Base-by-base conservation (phyloP, 345 rosid genomes). In the Schrenkiella parvula region DNA sequence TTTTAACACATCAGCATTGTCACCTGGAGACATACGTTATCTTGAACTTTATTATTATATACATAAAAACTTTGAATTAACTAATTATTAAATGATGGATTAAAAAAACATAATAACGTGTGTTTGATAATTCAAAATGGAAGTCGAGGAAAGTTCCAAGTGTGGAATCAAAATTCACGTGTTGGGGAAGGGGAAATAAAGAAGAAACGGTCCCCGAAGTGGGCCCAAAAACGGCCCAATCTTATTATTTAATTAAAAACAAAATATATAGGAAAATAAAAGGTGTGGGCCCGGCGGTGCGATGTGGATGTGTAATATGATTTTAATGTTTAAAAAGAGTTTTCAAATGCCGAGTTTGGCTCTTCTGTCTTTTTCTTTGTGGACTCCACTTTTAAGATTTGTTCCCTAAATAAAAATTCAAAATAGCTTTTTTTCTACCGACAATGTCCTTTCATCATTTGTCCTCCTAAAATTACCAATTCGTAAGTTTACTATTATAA, bases 71-170 rank as follows among this genome's bases (percentile, higher is more conserved):
- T 10, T 31, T 37, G 14, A 31, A 18, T 46, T 23, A 35, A 32
- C 19, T 13, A 43, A 12, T 43, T 44, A 18, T n/a, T n/a, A n/a
- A 18, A n/a, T 1, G n/a, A 35, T 71, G 51, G 42, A 14, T 64
- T 42, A 32, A 64, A 43, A 32, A 64, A 43, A 51, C 32, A 43
- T 3, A 25, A 15, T 54, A 55, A 54, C 55, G 70, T 53, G 64
- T 44, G 47, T 66, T 25, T 64, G 71, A 22, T 53, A 73, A 73
- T 34, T 35, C 2, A 51, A 60, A 2, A 67, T 17, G 38, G 55
- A 47, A 66, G 61, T 48, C 42, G 53, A 58, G 61, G 78, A 74
- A 66, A 74, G 78, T 74, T 74, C 78, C 78, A 68, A 75, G 79
- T 32, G 74, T 59, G 74, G 74, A 75, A 60, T 68, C 70, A 60